These are phyloP conservation scores for Xylaria sp. DNA, from an alignment of 495 filamentous ascomycete genomes.

Conservation along the genomic window DNA sequence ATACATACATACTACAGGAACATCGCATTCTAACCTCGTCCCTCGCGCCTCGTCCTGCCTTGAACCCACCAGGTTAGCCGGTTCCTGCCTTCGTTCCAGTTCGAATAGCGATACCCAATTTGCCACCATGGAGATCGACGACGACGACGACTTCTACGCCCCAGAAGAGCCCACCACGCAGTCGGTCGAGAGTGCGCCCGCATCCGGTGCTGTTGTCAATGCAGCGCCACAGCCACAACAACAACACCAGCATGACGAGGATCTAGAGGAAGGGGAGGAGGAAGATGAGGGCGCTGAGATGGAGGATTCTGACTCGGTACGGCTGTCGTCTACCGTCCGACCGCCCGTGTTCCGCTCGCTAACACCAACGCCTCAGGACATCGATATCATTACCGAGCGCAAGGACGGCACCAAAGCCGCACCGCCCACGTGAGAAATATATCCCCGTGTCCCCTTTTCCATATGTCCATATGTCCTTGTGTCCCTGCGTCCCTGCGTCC, in stretches of 20 bases:
- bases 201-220: slow-evolving; percentile 9
- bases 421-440: slow-evolving; percentile 63
- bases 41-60: background rate
- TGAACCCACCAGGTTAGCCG: background rate
- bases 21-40: background rate
- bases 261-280: slow-evolving; percentile 65
- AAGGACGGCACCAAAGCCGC: slow-evolving; percentile 79
- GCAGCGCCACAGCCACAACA: slow-evolving; percentile 26
- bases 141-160: slow-evolving; percentile 74
- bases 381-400: slow-evolving; percentile 91
- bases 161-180: slow-evolving; percentile 53
- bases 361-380: slow-evolving; percentile 64
- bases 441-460: background rate
- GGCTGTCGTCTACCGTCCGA: slow-evolving; percentile 5
- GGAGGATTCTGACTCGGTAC: slow-evolving; percentile 68
- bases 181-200: slow-evolving; percentile 26
- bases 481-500: too few relatives aligned
- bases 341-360: slow-evolving; percentile 26
- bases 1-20: background rate
- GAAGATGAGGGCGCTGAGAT: slow-evolving; percentile 77
- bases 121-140: slow-evolving; percentile 67
- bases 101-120: background rate
- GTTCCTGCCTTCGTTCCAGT: background rate
- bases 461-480: too few relatives aligned
- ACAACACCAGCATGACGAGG: slow-evolving; percentile 44